phyloP scores from a whole-genome alignment of 208 protist genomes.

The Perkinsela sp. region DNA sequence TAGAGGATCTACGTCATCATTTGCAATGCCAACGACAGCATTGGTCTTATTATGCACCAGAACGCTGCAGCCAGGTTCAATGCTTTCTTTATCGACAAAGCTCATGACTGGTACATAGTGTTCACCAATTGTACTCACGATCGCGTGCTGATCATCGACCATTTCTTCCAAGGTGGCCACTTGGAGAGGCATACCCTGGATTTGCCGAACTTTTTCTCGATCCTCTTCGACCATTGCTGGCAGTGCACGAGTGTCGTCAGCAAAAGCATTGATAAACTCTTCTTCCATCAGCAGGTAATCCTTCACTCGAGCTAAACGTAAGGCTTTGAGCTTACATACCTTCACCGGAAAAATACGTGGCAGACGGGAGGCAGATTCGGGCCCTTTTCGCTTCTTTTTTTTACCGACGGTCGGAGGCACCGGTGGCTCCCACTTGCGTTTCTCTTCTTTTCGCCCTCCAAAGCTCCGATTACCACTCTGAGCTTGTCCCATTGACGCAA shows the following conservation, averaged over 20 bases:
- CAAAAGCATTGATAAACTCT: constrained; percentile 83
- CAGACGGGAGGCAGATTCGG: constrained; percentile 30
- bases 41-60: constrained; percentile 86
- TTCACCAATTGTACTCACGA: constrained; percentile 83
- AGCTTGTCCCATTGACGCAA: constrained; percentile 1
- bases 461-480: constrained; percentile 4
- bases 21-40: constrained; percentile 86
- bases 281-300: constrained; percentile 97
- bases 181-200: constrained; percentile 87
- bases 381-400: constrained; percentile 48
- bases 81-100: constrained; percentile 96
- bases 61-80: constrained; percentile 86
- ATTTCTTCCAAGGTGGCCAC: constrained; percentile 97
- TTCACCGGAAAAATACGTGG: constrained; percentile 74
- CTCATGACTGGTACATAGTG: constrained; percentile 96
- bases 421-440: constrained; percentile 80
- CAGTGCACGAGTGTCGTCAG: constrained; percentile 19
- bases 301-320: constrained; percentile 92
- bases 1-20: constrained; percentile 91
- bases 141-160: constrained; percentile 97
- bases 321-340: constrained; percentile 84
- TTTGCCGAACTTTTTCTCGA: constrained; percentile 79
- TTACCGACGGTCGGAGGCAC: constrained; percentile 69
- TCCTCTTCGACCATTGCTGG: constrained; percentile 15
- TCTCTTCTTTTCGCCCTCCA: constrained; percentile 17